Percentiles rank a stretch among this genome's conserved stretches.
These are phyloP conservation scores for Yarrowia yakushimensis DNA, from an alignment of 805 yeast genomes.

Conservation along the genomic window DNA sequence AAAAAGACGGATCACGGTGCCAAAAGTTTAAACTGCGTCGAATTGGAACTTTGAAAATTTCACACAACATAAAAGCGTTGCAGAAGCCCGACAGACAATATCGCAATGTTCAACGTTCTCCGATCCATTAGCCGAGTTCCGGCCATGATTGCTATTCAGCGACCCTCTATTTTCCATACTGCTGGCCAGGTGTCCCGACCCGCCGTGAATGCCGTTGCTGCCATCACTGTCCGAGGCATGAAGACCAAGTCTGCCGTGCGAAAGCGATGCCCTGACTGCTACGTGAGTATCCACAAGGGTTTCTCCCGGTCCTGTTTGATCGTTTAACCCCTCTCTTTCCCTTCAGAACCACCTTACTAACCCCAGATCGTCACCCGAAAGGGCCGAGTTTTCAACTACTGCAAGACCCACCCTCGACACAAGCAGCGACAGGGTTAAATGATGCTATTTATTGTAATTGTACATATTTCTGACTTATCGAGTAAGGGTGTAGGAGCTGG, in stretches of 20 bases:
- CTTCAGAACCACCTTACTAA: not conserved
- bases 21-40: not conserved
- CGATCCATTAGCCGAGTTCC: constrained; percentile 24
- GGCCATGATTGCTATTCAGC: constrained; percentile 21
- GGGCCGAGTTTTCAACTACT: constrained; percentile 88
- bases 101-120: constrained; percentile 20
- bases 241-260: constrained; percentile 91
- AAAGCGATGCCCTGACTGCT: constrained; percentile 89
- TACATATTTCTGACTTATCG: constrained; percentile 3
- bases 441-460: constrained; percentile 23
- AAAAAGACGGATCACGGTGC: not conserved
- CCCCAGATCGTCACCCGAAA: constrained; percentile 80
- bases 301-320: not conserved
- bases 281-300: constrained; percentile 39
- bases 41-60: constrained; percentile 4
- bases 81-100: not conserved
- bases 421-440: constrained; percentile 75
- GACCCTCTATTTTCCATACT: constrained; percentile 7
- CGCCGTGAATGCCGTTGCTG: constrained; percentile 9
- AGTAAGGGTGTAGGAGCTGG: not conserved
- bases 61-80: constrained; percentile 19
- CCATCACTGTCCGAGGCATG: constrained; percentile 56
- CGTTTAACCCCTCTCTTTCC: not conserved
- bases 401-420: constrained; percentile 90
- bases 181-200: constrained; percentile 25